A percentile compares a stretch with the other conserved stretches of the same genome.
Conservation (phyloP, 768 basidiomycete genomes). For the Amanita phalloides region DNA sequence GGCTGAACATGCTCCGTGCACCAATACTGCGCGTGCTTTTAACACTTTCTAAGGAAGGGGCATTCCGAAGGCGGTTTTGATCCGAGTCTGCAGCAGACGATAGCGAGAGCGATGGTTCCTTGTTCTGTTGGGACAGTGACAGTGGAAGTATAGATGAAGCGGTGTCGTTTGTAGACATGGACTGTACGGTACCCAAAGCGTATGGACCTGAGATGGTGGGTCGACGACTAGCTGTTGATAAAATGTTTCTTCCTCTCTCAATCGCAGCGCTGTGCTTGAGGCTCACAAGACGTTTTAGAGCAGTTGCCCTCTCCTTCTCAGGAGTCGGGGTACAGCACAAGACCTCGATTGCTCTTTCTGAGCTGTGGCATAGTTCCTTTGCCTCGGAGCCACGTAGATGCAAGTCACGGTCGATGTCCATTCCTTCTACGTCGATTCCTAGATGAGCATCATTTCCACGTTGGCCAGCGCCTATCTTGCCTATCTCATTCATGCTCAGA, state of each 20-base stretch:
- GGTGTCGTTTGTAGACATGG: background rate
- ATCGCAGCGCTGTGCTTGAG: constrained; percentile 15
- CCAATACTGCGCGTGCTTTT: constrained; percentile 28
- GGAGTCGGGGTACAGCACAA: constrained; percentile 15
- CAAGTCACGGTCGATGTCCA: constrained; percentile 24
- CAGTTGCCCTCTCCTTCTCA: constrained; percentile 15
- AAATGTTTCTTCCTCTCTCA: background rate
- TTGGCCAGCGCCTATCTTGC: background rate
- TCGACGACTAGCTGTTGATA: constrained; percentile 9
- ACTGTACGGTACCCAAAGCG: constrained; percentile 24
- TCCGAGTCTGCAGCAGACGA: constrained; percentile 6
- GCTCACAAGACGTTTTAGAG: constrained; percentile 25
- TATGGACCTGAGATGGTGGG: constrained; percentile 37
- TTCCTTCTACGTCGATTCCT: constrained; percentile 24
- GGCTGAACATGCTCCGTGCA: constrained; percentile 31
- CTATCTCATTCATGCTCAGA: constrained; percentile 15
- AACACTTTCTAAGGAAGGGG: constrained; percentile 37
- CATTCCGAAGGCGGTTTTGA: constrained; percentile 1
- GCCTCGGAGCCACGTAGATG: background rate
- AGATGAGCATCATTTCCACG: constrained; percentile 9
- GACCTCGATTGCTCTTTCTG: constrained; percentile 13
- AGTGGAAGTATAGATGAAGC: constrained; percentile 8
- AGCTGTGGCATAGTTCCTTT: constrained; percentile 6
- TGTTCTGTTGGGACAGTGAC: constrained; percentile 7
- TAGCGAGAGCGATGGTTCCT: constrained; percentile 4